These are phyloP conservation scores for Talaromyces marneffei DNA, from an alignment of 2,329 filamentous ascomycete genomes.

Conservation along the genomic window DNA sequence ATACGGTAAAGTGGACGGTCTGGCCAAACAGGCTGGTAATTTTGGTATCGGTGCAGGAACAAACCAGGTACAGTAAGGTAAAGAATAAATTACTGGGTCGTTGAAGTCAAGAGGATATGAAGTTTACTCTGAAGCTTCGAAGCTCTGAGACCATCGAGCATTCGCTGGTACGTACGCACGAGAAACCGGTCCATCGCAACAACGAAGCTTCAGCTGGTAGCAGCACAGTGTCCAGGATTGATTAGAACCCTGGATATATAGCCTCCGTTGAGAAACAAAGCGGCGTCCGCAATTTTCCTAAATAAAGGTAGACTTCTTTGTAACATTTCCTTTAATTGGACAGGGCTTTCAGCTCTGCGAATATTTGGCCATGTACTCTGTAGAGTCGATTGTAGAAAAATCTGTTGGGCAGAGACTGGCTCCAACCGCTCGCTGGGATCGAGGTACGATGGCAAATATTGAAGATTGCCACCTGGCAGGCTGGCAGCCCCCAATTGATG, in stretches of 20 bases:
- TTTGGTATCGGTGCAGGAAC: background rate
- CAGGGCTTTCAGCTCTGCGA: background rate
- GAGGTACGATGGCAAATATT: background rate
- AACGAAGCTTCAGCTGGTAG: background rate
- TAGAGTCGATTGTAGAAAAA: too few relatives aligned
- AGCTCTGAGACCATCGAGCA: background rate
- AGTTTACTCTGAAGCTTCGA: too few relatives aligned
- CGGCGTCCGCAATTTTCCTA: background rate
- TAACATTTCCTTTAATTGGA: background rate
- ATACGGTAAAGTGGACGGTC: background rate
- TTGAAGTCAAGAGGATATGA: background rate
- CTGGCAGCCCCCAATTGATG: background rate
- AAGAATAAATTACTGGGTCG: background rate
- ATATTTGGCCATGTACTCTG: too few relatives aligned
- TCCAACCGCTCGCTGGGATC: too few relatives aligned
- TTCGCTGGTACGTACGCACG: background rate
- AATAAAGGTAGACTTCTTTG: background rate
- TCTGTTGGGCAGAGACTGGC: too few relatives aligned
- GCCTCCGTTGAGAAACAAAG: background rate
- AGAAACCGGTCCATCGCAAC: too few relatives aligned
- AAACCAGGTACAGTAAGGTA: background rate
- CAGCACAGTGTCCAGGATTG: background rate
- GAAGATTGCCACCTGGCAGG: background rate
- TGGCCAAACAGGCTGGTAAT: background rate
- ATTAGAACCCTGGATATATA: background rate